A percentile compares a stretch with the other conserved stretches of the same genome.
Conservation (phyloP, 2,329 filamentous ascomycete genomes). For the Talaromyces sp. region DNA sequence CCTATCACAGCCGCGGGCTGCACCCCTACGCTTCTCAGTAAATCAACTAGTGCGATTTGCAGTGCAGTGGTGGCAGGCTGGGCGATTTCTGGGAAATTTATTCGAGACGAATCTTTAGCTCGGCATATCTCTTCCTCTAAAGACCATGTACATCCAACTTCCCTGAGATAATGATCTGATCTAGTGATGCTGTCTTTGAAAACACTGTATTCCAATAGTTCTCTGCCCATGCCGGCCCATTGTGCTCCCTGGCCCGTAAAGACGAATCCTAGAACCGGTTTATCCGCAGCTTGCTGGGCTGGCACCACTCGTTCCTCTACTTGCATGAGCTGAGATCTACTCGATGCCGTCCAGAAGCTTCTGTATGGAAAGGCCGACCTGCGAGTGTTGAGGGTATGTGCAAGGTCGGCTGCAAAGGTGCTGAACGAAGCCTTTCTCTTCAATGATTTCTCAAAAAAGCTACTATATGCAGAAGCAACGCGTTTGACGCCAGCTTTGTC, state of each 20-base stretch:
- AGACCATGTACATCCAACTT: slow-evolving; percentile 1
- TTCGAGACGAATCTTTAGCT: neutral
- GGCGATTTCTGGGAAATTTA: slow-evolving; percentile 10
- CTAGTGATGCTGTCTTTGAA: neutral
- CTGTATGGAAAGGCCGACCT: neutral
- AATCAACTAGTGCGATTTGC: slow-evolving; percentile 16
- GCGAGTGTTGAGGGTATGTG: neutral
- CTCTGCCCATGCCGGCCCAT: slow-evolving; percentile 28
- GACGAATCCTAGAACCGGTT: slow-evolving; percentile 16
- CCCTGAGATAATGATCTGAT: neutral
- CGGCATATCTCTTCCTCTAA: neutral
- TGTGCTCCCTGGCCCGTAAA: slow-evolving; percentile 36
- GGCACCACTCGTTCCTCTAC: neutral
- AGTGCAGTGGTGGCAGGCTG: slow-evolving; percentile 18
- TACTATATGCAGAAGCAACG: neutral
- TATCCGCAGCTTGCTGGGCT: neutral
- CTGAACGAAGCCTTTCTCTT: neutral
- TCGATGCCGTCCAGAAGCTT: neutral
- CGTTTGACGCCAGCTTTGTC: slow-evolving; percentile 1
- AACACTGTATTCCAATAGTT: slow-evolving; percentile 15
- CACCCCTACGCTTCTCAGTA: slow-evolving; percentile 23
- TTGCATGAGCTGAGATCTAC: neutral
- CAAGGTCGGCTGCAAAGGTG: neutral
- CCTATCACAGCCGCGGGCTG: slow-evolving; percentile 33
- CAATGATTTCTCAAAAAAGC: neutral